phyloP scores from a whole-genome alignment of 371 early-diverging fungal genomes.

The Saksenaea vasiformis region DNA sequence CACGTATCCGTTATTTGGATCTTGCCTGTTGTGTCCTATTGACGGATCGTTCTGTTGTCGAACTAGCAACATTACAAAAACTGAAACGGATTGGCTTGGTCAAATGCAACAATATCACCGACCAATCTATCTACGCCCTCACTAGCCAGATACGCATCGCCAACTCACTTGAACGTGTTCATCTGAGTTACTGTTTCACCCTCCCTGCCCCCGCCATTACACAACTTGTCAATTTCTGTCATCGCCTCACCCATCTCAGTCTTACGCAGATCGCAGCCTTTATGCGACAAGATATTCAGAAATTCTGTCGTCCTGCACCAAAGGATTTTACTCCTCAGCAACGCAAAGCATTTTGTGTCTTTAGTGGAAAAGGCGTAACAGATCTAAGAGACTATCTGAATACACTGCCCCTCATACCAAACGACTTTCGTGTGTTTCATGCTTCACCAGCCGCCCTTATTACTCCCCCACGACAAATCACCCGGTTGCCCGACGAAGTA shows the following conservation, averaged over 20 bases:
- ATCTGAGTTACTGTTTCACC: slow-evolving; percentile 60
- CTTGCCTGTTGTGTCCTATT: slow-evolving; percentile 60
- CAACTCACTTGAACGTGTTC: slow-evolving; percentile 62
- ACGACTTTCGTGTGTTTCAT: neutral
- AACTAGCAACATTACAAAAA: slow-evolving; percentile 57
- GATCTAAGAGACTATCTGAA: slow-evolving; percentile 50
- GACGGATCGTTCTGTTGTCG: slow-evolving; percentile 57
- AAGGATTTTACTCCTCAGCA: slow-evolving; percentile 56
- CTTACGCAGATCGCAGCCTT: slow-evolving; percentile 65
- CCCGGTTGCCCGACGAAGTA: too few relatives aligned
- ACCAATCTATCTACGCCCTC: slow-evolving; percentile 57
- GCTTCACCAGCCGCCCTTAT: neutral
- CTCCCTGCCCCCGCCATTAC: slow-evolving; percentile 54
- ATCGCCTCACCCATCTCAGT: slow-evolving; percentile 60
- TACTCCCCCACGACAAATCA: neutral
- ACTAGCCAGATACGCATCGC: slow-evolving; percentile 49
- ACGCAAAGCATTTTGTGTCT: slow-evolving; percentile 64
- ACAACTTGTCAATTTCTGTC: slow-evolving; percentile 55
- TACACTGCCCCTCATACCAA: slow-evolving; percentile 12
- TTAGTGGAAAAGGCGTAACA: slow-evolving; percentile 61
- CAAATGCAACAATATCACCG: slow-evolving; percentile 63
- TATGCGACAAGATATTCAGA: slow-evolving; percentile 54
- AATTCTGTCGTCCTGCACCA: slow-evolving; percentile 62
- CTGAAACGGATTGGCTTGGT: slow-evolving; percentile 66
- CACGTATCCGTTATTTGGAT: slow-evolving; percentile 66